These are phyloP conservation scores for Termitomyces sp. DNA, from an alignment of 768 basidiomycete genomes.

Conservation along the genomic window DNA sequence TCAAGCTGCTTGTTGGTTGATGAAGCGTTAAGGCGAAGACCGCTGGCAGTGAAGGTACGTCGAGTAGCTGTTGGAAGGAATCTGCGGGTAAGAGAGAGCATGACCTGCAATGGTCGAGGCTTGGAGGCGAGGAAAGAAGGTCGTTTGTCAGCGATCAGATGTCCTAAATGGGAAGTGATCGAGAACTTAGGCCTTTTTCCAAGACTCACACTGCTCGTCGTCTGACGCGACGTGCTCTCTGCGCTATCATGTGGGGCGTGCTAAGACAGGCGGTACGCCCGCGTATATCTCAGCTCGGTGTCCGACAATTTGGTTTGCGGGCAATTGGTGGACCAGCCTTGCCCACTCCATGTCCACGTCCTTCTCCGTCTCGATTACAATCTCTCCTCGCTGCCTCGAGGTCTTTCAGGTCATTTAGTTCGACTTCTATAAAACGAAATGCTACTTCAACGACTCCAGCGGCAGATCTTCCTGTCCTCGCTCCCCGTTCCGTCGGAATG, in stretches of 20 bases:
- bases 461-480: slow-evolving; percentile 49
- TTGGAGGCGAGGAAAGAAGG: slow-evolving; percentile 1
- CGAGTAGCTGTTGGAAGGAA: slow-evolving; percentile 25
- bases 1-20: slow-evolving; percentile 27
- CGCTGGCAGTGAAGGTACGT: slow-evolving; percentile 30
- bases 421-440: slow-evolving; percentile 1
- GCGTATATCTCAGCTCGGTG: not conserved
- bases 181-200: not conserved
- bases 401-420: slow-evolving; percentile 5
- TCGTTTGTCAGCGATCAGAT: slow-evolving; percentile 10
- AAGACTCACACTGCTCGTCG: not conserved
- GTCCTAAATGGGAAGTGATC: not conserved
- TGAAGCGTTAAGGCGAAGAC: slow-evolving; percentile 19
- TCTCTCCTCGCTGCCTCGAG: slow-evolving; percentile 9
- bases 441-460: slow-evolving; percentile 3
- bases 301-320: not conserved
- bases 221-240: slow-evolving; percentile 18
- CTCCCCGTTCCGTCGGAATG: slow-evolving; percentile 67
- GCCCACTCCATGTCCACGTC: not conserved
- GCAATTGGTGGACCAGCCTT: not conserved
- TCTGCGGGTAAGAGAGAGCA: slow-evolving; percentile 32
- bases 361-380: slow-evolving; percentile 4
- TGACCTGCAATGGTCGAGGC: slow-evolving; percentile 13
- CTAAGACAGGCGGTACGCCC: slow-evolving; percentile 21
- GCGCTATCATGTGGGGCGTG: slow-evolving; percentile 19